Conservation (phyloP, 2,329 filamentous ascomycete species). For the Coleophoma eucalyptorum region DNA sequence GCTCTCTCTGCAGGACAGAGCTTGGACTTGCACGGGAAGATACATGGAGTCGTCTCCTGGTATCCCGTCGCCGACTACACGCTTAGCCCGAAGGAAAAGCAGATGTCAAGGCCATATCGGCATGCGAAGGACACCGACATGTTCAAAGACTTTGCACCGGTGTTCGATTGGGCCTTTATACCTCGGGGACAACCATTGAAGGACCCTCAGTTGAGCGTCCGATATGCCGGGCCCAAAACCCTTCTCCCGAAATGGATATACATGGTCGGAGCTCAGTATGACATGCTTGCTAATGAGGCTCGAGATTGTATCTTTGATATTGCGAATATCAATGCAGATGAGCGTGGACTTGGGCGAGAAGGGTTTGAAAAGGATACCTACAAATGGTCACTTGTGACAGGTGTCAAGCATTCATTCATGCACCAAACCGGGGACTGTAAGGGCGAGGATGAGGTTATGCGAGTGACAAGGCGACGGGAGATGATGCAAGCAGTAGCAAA, state of each 20-base stretch:
- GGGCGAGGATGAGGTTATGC: constrained; percentile 8
- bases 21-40: constrained; percentile 21
- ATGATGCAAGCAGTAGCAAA: constrained; percentile 10
- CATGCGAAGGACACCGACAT: neutral
- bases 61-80: constrained; percentile 28
- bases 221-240: neutral
- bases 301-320: constrained; percentile 10
- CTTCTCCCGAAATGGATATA: constrained; percentile 10
- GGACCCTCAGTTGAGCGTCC: neutral
- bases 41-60: constrained; percentile 34
- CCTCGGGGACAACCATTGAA: neutral
- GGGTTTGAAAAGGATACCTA: constrained; percentile 13
- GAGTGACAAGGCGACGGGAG: constrained; percentile 6
- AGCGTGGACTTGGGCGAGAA: constrained; percentile 4
- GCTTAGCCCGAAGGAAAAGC: neutral
- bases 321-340: constrained; percentile 5
- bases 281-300: constrained; percentile 15
- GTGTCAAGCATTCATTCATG: constrained; percentile 15
- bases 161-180: neutral
- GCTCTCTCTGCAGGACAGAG: constrained; percentile 35
- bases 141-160: neutral
- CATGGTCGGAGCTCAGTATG: constrained; percentile 13
- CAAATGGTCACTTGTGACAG: constrained; percentile 12
- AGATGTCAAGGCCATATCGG: neutral
- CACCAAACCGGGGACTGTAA: constrained; percentile 11